phyloP scores from a whole-genome alignment of 1,139 yeast species.

The Kurtzmaniella natalensis region DNA sequence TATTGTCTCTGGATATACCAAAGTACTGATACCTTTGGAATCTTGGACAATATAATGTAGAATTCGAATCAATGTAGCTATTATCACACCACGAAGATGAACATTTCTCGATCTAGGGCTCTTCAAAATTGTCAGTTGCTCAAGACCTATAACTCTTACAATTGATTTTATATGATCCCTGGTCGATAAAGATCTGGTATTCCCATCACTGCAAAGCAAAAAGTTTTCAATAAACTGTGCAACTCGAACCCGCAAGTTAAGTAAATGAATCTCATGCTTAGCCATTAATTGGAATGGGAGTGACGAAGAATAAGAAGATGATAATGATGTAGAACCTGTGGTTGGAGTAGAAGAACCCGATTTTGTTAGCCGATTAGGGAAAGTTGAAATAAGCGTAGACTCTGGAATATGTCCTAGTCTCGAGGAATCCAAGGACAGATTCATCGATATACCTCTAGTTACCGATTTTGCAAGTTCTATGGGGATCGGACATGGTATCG shows the following conservation, averaged over 20 bases:
- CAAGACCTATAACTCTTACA: slow-evolving; percentile 45
- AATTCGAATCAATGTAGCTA: slow-evolving; percentile 32
- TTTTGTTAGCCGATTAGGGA: too few relatives aligned
- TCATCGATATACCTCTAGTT: not conserved
- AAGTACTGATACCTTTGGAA: slow-evolving; percentile 24
- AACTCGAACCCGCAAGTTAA: slow-evolving; percentile 37
- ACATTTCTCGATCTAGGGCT: slow-evolving; percentile 46
- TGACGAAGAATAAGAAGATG: slow-evolving; percentile 1
- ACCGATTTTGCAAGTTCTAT: slow-evolving; percentile 10
- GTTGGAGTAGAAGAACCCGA: not conserved
- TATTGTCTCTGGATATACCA: slow-evolving; percentile 39
- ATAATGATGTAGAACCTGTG: slow-evolving; percentile 1
- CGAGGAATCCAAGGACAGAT: not conserved
- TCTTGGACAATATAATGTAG: slow-evolving; percentile 32
- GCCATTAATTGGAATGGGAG: slow-evolving; percentile 17
- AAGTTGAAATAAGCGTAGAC: too few relatives aligned
- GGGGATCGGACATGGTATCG: slow-evolving; percentile 31
- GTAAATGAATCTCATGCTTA: slow-evolving; percentile 41
- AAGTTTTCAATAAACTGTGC: slow-evolving; percentile 42
- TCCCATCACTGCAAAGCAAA: slow-evolving; percentile 25
- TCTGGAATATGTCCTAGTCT: too few relatives aligned
- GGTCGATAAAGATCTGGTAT: slow-evolving; percentile 27
- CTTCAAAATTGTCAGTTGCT: slow-evolving; percentile 45
- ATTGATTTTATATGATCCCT: slow-evolving; percentile 40
- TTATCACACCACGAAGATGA: slow-evolving; percentile 37